A percentile compares a stretch with the other conserved stretches of the same genome.
Conservation (phyloP, 164 flowering plant species). For the Vitis riparia region DNA sequence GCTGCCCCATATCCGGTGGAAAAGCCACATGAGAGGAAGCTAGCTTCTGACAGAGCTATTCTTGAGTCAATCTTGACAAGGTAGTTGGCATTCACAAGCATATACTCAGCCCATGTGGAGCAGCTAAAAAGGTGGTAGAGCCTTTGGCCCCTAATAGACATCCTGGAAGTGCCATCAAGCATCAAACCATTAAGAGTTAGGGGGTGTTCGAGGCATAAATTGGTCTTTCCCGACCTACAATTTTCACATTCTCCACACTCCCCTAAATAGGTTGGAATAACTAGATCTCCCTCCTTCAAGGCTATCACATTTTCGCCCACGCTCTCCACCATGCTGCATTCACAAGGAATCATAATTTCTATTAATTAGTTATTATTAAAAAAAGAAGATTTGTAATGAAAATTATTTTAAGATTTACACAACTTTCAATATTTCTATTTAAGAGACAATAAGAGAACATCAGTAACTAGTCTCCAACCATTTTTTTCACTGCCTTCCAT, state of each 20-base stretch:
- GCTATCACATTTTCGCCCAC: conserved; percentile 41
- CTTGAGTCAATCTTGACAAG: conserved; percentile 16
- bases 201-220: conserved; percentile 22
- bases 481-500: no score
- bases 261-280: conserved; percentile 40
- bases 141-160: conserved; percentile 33
- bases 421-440: no score
- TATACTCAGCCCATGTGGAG: conserved; percentile 54
- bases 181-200: conserved; percentile 28
- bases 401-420: no score
- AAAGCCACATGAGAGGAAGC: conserved; percentile 21
- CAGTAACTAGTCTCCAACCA: no score
- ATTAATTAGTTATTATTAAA: no score
- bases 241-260: conserved; percentile 24
- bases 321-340: conserved; percentile 45
- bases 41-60: conserved; percentile 10
- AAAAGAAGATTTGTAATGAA: no score
- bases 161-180: conserved; percentile 41
- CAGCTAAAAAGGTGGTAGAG: conserved; percentile 36
- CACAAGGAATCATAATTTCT: no score
- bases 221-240: conserved; percentile 21
- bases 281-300: conserved; percentile 43
- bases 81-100: conserved; percentile 15
- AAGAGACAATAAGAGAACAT: no score
- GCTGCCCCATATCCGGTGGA: conserved; percentile 36